Conservation (phyloP, 192 early-diverging fungal species). For the Linnemannia exigua region DNA sequence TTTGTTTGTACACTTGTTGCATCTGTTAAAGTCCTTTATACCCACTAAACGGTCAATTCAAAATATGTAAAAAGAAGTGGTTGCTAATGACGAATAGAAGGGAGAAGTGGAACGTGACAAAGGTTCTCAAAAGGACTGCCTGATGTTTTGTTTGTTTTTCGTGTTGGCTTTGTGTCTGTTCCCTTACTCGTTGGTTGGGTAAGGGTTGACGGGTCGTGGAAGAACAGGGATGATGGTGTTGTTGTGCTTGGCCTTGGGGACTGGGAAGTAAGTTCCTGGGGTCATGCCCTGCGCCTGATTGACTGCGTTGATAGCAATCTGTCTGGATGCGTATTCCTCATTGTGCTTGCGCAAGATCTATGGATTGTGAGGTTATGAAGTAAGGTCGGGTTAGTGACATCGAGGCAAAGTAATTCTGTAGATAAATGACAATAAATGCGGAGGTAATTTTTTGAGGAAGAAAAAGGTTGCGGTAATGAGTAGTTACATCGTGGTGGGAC, state of each 20-base stretch:
- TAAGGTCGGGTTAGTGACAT: not conserved
- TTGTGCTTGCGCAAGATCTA: slow-evolving; percentile 47
- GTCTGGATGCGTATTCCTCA: slow-evolving; percentile 39
- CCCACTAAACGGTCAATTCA: too few species aligned
- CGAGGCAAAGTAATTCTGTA: too few species aligned
- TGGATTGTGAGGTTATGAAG: not conserved
- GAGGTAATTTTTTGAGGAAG: not conserved
- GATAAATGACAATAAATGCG: not conserved
- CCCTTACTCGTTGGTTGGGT: not conserved
- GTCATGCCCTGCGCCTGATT: slow-evolving; percentile 25
- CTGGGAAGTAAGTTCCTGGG: slow-evolving; percentile 29
- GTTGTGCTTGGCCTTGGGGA: slow-evolving; percentile 31
- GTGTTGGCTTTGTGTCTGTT: too few species aligned
- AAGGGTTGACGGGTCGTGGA: slow-evolving; percentile 31
- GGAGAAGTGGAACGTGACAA: too few species aligned
- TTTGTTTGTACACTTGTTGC: too few species aligned
- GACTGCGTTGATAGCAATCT: slow-evolving; percentile 16
- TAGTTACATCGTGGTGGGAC: slow-evolving; percentile 51
- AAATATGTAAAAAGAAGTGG: too few species aligned
- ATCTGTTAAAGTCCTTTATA: too few species aligned
- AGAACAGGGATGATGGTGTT: slow-evolving; percentile 34
- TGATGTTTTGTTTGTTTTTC: not conserved
- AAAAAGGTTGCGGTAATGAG: not conserved
- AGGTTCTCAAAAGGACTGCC: not conserved
- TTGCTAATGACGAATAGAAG: too few species aligned